Base-by-base conservation (phyloP, 2,329 filamentous ascomycete species). In the Pseudogymnoascus sp. region DNA sequence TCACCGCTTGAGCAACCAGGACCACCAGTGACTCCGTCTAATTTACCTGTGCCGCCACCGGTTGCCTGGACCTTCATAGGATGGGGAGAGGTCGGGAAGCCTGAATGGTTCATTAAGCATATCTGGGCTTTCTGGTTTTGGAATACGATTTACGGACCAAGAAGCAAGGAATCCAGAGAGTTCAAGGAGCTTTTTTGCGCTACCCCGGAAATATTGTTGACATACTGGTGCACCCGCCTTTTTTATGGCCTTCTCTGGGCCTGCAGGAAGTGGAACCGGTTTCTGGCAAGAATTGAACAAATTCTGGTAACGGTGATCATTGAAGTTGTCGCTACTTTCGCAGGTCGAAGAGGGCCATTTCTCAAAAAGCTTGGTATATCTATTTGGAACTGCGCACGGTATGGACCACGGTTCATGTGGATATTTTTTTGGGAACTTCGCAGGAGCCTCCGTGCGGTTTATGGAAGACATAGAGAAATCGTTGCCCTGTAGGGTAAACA, bases 71-170 rank as follows among this genome's bases (percentile, higher is more conserved):
- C 6, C 12, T 25, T 34, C 5, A 21, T 56, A 56, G 49, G 49
- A 34, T 56, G 49, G 49, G 49, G 49, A 36, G 16, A 18, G 28
- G 8, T 34, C n/a, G 28, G 28, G 28, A 9, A 21, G 25, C 49
- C 28, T 14, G 49, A 56, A 56, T 56, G 49, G 49, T 34, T 9
- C 12, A 8, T 56, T 56, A 56, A 56, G 49, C 49, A 56, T 34
- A 12, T 56, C 28, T 56, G 49, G 49, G 49, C 28, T 12, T 21
- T 56, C 16, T 56, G 49, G 28, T 14, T 56, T 28, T 56, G 28
- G 49, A 56, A 56, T 56, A 56, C 23, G 49, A 56, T 56, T 36
- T 56, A 56, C 16, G 49, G 49, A 34, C 49, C 28, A 56, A 18
- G 49, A 36, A 34, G 28, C 16, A 21, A 36, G 9, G 9, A 36